phyloP scores from a whole-genome alignment of 352 stramenopile genomes.

The Phytophthora sansomeana region DNA sequence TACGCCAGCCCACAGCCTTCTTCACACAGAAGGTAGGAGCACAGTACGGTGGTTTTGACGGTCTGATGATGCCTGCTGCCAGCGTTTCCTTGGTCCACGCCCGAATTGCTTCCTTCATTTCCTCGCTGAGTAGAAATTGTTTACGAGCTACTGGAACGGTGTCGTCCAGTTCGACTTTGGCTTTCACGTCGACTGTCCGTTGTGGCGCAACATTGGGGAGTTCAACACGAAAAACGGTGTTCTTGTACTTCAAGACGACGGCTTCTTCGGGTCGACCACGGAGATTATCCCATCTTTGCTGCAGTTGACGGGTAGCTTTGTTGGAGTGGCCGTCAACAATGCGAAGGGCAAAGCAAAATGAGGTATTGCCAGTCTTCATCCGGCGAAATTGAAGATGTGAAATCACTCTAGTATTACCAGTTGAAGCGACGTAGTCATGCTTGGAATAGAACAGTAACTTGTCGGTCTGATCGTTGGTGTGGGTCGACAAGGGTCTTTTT shows the following conservation, averaged over 20 bases:
- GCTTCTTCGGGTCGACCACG: constrained; percentile 3
- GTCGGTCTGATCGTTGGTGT: neutral
- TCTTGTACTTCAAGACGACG: constrained; percentile 3
- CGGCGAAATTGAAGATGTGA: neutral
- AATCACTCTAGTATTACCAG: neutral
- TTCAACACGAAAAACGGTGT: constrained; percentile 8
- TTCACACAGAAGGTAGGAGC: no score
- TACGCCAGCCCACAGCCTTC: no score
- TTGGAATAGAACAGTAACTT: neutral
- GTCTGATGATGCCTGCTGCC: no score
- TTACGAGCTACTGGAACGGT: neutral
- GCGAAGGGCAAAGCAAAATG: constrained; percentile 3
- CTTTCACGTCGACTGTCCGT: neutral
- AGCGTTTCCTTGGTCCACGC: neutral
- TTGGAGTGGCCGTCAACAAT: constrained; percentile 1
- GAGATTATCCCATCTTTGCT: neutral
- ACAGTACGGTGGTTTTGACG: neutral
- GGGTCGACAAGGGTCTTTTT: no score
- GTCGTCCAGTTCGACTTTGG: neutral
- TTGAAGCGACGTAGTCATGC: neutral
- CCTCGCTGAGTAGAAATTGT: neutral
- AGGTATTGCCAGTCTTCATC: neutral
- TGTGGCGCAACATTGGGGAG: constrained; percentile 4
- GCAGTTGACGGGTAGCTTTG: neutral
- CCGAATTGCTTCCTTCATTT: neutral